Conservation (phyloP, 495 filamentous ascomycete species). For the Letharia columbiana region DNA sequence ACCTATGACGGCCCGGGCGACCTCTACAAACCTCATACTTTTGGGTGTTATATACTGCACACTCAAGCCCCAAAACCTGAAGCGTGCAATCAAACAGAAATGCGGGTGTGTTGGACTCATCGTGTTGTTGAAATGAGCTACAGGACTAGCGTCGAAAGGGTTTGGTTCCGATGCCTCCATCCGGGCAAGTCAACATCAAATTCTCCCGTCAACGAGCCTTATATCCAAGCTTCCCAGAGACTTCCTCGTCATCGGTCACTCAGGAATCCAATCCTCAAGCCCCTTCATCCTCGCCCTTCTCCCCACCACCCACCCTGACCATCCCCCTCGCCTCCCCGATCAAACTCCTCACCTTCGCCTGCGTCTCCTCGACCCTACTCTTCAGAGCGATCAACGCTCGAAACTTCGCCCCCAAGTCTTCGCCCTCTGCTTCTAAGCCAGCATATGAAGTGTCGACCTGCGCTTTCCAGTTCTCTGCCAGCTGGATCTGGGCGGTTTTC, state of each 20-base stretch:
- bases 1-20: not conserved
- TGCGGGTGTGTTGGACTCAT: not conserved
- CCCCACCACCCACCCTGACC: not conserved
- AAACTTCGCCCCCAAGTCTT: not conserved
- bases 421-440: not conserved
- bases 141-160: not conserved
- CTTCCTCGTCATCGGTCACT: not conserved
- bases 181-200: not conserved
- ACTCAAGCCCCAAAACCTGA: not conserved
- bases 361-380: not conserved
- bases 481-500: not conserved
- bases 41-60: not conserved
- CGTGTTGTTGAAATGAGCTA: not conserved
- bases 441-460: not conserved
- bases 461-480: not conserved
- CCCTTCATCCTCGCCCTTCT: not conserved
- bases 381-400: not conserved
- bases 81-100: not conserved
- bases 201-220: not conserved
- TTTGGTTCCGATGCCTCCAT: not conserved
- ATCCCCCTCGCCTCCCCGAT: not conserved
- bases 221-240: not conserved
- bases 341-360: not conserved
- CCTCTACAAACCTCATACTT: not conserved
- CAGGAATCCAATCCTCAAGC: not conserved